A percentile compares a stretch with the other conserved stretches of the same genome.
Evolutionary conservation across 345 rosid genomes (phyloP).

Genomic region (Syzygium aromaticum): DNA sequence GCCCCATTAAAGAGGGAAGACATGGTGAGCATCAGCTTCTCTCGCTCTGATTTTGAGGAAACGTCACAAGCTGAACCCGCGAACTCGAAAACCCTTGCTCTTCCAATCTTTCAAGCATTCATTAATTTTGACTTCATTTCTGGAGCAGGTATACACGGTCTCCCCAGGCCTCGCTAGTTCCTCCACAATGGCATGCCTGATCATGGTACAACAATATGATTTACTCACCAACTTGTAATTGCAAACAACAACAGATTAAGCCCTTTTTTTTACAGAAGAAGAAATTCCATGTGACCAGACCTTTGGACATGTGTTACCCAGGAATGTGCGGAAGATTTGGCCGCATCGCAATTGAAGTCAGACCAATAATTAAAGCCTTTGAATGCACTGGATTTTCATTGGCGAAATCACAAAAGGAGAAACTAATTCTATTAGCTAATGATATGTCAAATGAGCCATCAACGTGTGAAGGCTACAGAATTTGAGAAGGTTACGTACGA

Average conservation of each 20-base stretch:
- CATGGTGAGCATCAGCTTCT: constrained; percentile 11
- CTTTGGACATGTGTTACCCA: not conserved
- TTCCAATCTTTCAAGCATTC: constrained; percentile 30
- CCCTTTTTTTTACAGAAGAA: too few species aligned
- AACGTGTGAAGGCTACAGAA: too few species aligned
- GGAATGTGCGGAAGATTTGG: not conserved
- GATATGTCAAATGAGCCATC: too few species aligned
- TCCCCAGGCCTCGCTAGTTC: constrained; percentile 27
- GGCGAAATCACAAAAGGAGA: too few species aligned
- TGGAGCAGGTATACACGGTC: constrained; percentile 53
- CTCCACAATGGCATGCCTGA: constrained; percentile 54
- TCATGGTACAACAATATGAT: not conserved
- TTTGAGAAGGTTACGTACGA: too few species aligned
- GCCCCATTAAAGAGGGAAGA: constrained; percentile 25
- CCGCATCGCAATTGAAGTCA: too few species aligned
- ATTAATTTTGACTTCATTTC: constrained; percentile 43
- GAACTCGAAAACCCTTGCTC: constrained; percentile 27
- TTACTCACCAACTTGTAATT: too few species aligned
- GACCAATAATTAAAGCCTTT: too few species aligned
- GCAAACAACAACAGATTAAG: too few species aligned
- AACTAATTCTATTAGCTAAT: too few species aligned
- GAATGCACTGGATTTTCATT: too few species aligned
- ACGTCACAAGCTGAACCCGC: constrained; percentile 44
- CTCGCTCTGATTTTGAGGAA: not conserved
- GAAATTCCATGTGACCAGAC: too few species aligned